phyloP scores from a whole-genome alignment of 2,329 filamentous ascomycete species.

The Alternaria sp. region DNA sequence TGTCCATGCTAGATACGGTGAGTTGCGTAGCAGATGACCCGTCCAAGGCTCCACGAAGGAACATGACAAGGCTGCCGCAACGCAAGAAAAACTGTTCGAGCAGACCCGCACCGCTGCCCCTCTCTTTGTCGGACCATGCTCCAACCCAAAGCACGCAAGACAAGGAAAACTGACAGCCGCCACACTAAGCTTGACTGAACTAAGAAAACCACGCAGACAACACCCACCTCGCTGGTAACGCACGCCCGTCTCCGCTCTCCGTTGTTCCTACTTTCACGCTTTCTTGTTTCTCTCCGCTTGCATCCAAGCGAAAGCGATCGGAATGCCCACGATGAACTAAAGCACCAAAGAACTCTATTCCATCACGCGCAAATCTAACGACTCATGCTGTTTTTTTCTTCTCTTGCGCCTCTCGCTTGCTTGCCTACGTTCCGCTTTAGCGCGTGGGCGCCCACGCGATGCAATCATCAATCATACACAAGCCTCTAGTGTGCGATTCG shows the following conservation, averaged over 20 bases:
- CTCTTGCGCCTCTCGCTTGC: background rate
- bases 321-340: background rate
- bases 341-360: background rate
- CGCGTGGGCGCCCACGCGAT: background rate
- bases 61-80: constrained; percentile 2
- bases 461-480: background rate
- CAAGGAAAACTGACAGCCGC: background rate
- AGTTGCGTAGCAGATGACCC: background rate
- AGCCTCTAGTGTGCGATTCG: background rate
- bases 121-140: background rate
- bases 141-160: background rate
- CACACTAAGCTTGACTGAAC: background rate
- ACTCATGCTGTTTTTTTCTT: background rate
- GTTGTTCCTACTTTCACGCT: background rate
- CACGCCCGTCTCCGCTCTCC: background rate
- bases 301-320: background rate
- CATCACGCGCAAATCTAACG: background rate
- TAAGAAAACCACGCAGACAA: background rate
- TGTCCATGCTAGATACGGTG: constrained; percentile 2
- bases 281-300: background rate
- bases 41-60: background rate
- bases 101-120: background rate
- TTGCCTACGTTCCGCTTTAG: background rate
- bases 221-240: background rate
- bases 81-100: constrained; percentile 1